Base-by-base conservation (phyloP, 176 grass and related monocot species). In the Rhynchospora pubera region DNA sequence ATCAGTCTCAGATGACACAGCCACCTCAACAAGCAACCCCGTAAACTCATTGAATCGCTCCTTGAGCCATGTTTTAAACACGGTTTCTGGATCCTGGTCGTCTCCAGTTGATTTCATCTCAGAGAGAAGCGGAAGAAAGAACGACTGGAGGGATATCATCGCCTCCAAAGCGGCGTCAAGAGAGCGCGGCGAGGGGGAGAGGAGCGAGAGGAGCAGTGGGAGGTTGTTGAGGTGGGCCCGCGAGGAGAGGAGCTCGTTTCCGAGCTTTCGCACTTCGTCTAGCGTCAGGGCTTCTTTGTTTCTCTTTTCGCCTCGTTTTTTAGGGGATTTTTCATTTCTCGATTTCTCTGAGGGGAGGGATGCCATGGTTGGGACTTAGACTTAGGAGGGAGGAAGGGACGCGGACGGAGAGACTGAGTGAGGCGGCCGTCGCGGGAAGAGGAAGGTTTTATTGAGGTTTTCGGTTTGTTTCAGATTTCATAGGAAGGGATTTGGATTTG, bases 221-320 rank as follows among this genome's bases (percentile, higher is more conserved):
- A 90, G 88, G 87, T 94, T 85, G 90, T 98, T 94, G 84, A 94
- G 90, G 92, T 98, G 89, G 51, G 85, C 79, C 26, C 87, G 92
- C 65, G 90, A 94, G 75, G 90, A 94, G 53, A 98, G 87, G 14
- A 98, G 92, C 82, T 98, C 78, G 14, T 74, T 14, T 16, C 90
- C 90, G 7, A 93, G 85, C 28, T 77, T 9, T 78, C 89, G 89
- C 82, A 93, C 86, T 59, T 89, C 83, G 12, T 89, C 88, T 19
- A 92, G 80, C 65, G 87, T 84, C 64, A 91, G 66, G 13, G 60
- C 32, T 30, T 67, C 8, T 4, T 71, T 39, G 42, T 21, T 43
- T 56, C 34, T 39, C 52, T 53, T 42, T 62, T 6, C 69, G 14
- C 12, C 69, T 73, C 45, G 44, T 13, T 51, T 48, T 50, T 48